Conservation (phyloP, 2,329 filamentous ascomycete species). For the Ceratocystis smalleyi region DNA sequence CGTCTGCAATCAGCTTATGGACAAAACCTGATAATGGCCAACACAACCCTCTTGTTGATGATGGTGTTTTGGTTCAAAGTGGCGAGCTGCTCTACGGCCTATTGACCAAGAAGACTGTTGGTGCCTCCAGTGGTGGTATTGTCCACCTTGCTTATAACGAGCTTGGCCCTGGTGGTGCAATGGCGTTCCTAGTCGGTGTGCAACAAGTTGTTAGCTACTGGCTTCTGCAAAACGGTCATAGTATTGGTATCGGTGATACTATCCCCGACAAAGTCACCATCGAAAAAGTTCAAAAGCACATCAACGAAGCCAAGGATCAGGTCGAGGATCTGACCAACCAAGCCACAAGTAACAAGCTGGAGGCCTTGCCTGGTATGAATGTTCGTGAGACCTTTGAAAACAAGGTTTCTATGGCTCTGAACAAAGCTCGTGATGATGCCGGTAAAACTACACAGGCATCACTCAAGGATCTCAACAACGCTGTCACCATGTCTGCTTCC, state of each 20-base stretch:
- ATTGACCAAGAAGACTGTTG: conserved; percentile 84
- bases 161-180: conserved; percentile 67
- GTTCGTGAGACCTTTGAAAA: conserved; percentile 96
- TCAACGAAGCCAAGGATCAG: conserved; percentile 65
- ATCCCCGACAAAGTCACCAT: conserved; percentile 82
- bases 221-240: conserved; percentile 91
- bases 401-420: conserved; percentile 85
- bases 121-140: conserved; percentile 77
- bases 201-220: conserved; percentile 95
- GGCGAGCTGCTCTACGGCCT: conserved; percentile 84
- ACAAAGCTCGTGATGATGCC: conserved; percentile 90
- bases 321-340: conserved; percentile 59
- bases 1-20: conserved; percentile 67
- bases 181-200: conserved; percentile 89
- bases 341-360: conserved; percentile 74
- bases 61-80: conserved; percentile 66
- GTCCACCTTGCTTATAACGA: conserved; percentile 96
- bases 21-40: conserved; percentile 45
- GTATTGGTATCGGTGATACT: conserved; percentile 95
- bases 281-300: conserved; percentile 64
- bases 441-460: conserved; percentile 84
- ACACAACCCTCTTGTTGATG: conserved; percentile 53
- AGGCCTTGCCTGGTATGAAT: conserved; percentile 95
- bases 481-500: conserved; percentile 87
- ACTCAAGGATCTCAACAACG: conserved; percentile 91